Conservation (phyloP, 2,329 filamentous ascomycete genomes). For the Stemphylium beticola region DNA sequence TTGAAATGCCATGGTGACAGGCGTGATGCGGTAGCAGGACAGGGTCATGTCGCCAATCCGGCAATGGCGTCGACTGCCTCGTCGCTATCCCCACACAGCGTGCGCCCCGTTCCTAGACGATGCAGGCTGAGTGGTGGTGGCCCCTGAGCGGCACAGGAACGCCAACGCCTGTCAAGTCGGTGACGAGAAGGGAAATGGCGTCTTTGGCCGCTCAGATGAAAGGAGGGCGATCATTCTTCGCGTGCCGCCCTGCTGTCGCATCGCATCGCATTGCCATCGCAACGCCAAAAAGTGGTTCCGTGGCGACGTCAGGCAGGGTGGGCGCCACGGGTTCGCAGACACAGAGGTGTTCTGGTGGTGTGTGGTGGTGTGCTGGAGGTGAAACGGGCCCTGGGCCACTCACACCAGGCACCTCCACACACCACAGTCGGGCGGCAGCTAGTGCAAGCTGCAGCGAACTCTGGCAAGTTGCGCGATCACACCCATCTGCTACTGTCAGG, state of each 20-base stretch:
- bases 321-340: not conserved
- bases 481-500: too few species aligned
- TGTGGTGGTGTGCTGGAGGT: not conserved
- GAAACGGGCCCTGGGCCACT: slow-evolving; percentile 11
- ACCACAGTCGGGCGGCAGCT: slow-evolving; percentile 7
- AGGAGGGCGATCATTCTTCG: slow-evolving; percentile 22
- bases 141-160: slow-evolving; percentile 21
- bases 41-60: slow-evolving; percentile 11
- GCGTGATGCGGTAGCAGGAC: not conserved
- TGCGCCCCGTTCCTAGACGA: not conserved
- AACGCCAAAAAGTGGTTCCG: not conserved
- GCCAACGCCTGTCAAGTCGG: slow-evolving; percentile 8
- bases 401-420: not conserved
- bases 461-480: not conserved
- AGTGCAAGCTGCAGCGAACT: not conserved
- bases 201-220: slow-evolving; percentile 24
- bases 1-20: not conserved
- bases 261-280: slow-evolving; percentile 22
- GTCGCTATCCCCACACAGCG: slow-evolving; percentile 12
- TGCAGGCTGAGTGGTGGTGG: slow-evolving; percentile 13
- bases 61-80: slow-evolving; percentile 16
- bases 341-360: not conserved
- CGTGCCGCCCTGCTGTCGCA: slow-evolving; percentile 16
- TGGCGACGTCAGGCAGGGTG: not conserved
- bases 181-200: slow-evolving; percentile 8